A percentile compares a stretch with the other conserved stretches of the same genome.
These are phyloP conservation scores for Mycogone perniciosa DNA, from an alignment of 2,329 filamentous ascomycete genomes.

Conservation along the genomic window DNA sequence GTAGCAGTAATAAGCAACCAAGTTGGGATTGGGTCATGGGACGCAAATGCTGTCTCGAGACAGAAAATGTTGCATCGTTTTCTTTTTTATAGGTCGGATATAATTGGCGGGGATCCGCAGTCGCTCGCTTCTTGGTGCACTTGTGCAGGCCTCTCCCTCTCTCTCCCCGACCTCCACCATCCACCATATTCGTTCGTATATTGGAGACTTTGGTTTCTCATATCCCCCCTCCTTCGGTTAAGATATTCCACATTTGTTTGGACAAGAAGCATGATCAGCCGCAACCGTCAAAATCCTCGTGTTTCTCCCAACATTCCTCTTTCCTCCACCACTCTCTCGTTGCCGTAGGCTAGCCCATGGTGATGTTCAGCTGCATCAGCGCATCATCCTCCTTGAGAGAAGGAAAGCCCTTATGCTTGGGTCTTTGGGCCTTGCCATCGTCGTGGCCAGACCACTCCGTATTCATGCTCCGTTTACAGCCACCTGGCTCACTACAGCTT, in stretches of 20 bases:
- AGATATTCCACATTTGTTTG: background rate
- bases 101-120: constrained; percentile 8
- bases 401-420: too few species aligned
- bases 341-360: background rate
- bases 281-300: background rate
- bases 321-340: background rate
- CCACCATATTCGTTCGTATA: too few species aligned
- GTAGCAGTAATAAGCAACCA: background rate
- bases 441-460: background rate
- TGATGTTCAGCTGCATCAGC: background rate
- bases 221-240: background rate
- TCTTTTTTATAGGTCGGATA: background rate
- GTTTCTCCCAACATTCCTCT: background rate
- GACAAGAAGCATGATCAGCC: background rate
- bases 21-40: background rate
- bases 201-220: background rate
- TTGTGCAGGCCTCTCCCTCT: background rate
- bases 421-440: background rate
- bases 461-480: constrained; percentile 2
- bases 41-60: constrained; percentile 5
- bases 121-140: background rate
- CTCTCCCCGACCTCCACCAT: background rate
- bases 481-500: constrained; percentile 40
- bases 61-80: background rate
- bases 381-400: background rate